Evolutionary conservation across 257 asterid genomes (phyloP), one percentile per base, ranked within the genome.

Genomic region (Osmanthus fragrans): DNA sequence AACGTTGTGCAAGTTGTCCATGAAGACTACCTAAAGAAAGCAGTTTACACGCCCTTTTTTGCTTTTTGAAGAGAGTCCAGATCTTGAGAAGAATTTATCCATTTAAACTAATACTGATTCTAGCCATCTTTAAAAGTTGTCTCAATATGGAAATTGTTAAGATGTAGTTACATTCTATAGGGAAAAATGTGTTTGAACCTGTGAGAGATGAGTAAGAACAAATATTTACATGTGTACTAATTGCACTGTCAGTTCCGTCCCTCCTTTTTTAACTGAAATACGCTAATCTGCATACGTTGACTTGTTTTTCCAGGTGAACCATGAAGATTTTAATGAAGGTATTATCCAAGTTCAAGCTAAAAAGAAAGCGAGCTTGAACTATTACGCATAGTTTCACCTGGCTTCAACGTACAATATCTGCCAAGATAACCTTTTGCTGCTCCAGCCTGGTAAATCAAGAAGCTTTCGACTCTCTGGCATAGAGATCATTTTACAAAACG

Each of bases 291-390:
- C 33, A 74, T 36, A 47, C 32, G 10, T 56, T 16, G 16, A 58
- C 67, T 39, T 70, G 15, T 12, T 76, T 72, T 56, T 29, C 32
- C 81, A 92, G 98, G 98, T 94, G 81, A 94, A 89, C 83, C 98
- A 94, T 58, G 98, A 94, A 84, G 98, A 94, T 84, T 94, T 91
- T 74, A 94, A 94, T 45, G 98, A 92, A 86, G 98, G 98, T 30
- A 94, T 92, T 68, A 94, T 94, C 65, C 98, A 92, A 92, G 98
- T 94, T 82, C 97, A 94, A 85, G 98, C 97, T 0, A 94, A 94
- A 83, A 92, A 92, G 92, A 92, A 94, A 84, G 90, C 94, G 80
- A 89, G 97, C 90, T 84, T 90, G 74, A 90, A 90, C 84, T 94
- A 92, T 88, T 94, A 90, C 64, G 98, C 96, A 0, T 92, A 94